These are phyloP conservation scores for Mikania micrantha DNA, from an alignment of 129 eudicot species.

Conservation along the genomic window DNA sequence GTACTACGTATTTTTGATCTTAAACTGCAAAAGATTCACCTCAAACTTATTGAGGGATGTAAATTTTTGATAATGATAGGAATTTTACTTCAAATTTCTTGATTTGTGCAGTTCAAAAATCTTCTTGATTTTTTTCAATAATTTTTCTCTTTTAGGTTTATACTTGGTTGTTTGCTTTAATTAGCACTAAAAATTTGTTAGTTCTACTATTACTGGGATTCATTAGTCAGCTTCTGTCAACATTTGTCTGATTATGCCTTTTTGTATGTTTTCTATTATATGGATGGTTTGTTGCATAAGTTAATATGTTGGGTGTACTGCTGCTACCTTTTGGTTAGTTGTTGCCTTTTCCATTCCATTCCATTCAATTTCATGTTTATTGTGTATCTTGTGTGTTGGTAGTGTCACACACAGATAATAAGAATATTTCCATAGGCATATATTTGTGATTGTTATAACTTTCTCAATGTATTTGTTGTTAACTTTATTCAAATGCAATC, in stretches of 20 bases:
- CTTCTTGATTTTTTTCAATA: not conserved
- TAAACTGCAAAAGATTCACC: not conserved
- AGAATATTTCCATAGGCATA: too few species aligned
- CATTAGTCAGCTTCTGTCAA: not conserved
- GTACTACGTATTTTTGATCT: not conserved
- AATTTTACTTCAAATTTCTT: too few species aligned
- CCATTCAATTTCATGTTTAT: not conserved
- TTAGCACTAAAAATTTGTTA: not conserved
- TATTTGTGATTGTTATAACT: too few species aligned
- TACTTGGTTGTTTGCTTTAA: not conserved
- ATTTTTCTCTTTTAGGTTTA: too few species aligned
- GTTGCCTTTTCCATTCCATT: not conserved
- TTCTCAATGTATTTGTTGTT: too few species aligned
- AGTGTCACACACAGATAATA: too few species aligned
- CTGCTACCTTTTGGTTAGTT: not conserved
- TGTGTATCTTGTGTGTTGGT: too few species aligned
- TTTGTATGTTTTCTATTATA: not conserved
- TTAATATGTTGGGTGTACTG: not conserved
- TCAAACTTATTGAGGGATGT: not conserved
- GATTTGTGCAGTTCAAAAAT: not conserved
- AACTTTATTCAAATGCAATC: too few species aligned
- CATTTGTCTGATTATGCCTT: not conserved
- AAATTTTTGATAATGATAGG: not conserved
- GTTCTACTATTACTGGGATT: not conserved
- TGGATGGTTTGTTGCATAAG: not conserved